A percentile compares a stretch with the other conserved stretches of the same genome.
phyloP scores from a whole-genome alignment of 371 early-diverging fungal species.

The Coelomomyces lativittatus region DNA sequence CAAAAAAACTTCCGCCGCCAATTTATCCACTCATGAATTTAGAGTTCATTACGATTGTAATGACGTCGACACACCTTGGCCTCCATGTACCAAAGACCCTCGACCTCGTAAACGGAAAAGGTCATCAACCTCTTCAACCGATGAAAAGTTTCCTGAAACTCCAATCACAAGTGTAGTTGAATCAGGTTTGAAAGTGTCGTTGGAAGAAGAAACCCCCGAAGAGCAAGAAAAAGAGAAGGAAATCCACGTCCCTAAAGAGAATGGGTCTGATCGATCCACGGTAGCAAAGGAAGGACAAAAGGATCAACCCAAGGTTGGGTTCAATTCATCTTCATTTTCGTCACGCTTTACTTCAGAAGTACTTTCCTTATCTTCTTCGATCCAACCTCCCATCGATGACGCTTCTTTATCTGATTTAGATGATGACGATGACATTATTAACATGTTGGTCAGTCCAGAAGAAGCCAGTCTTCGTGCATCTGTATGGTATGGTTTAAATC shows the following conservation, averaged over 20 bases:
- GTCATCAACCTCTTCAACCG: conserved; percentile 9
- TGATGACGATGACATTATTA: not conserved
- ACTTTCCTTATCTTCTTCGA: not conserved
- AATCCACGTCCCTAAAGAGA: conserved; percentile 2
- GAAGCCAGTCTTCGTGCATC: not conserved
- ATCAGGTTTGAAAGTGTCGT: conserved; percentile 3
- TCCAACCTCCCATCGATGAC: not conserved
- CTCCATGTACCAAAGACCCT: conserved; percentile 69
- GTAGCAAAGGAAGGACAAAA: not conserved
- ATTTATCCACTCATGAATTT: conserved; percentile 31
- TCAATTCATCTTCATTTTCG: not conserved
- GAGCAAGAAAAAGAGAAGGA: conserved; percentile 3
- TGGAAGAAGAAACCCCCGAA: conserved; percentile 1
- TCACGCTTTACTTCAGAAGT: not conserved
- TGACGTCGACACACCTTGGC: conserved; percentile 76
- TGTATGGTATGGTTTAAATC: not conserved
- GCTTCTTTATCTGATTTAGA: not conserved
- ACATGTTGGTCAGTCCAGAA: not conserved
- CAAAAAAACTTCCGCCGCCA: conserved; percentile 62
- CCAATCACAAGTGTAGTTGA: conserved; percentile 10
- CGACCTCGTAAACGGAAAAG: no score
- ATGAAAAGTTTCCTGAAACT: conserved; percentile 49
- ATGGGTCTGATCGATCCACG: not conserved
- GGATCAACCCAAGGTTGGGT: not conserved
- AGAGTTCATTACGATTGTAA: conserved; percentile 8